Evolutionary conservation across 2,329 filamentous ascomycete species (phyloP).

Genomic region (Parascedosporium putredinis): DNA sequence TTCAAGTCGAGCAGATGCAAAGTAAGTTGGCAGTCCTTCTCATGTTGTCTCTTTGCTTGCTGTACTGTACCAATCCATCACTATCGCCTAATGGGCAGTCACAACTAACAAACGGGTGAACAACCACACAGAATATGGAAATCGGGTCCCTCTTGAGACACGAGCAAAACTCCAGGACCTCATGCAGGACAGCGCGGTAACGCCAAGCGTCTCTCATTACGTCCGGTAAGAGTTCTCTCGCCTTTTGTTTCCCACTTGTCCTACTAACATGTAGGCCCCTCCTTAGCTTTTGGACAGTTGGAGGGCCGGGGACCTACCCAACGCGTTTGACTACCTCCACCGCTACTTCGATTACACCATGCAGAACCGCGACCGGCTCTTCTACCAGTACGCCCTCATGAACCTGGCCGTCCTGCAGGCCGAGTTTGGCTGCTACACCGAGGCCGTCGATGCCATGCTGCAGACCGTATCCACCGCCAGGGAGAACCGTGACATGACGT

Average conservation of each 20-base stretch:
- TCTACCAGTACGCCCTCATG: conserved; percentile 90
- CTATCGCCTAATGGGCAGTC: background rate
- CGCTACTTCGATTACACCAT: conserved; percentile 96
- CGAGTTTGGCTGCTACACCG: conserved; percentile 83
- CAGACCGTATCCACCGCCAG: conserved; percentile 91
- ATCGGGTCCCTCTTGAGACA: conserved; percentile 65
- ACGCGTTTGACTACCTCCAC: conserved; percentile 82
- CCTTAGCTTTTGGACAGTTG: conserved; percentile 78
- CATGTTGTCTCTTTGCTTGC: no score
- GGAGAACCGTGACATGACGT: conserved; percentile 85
- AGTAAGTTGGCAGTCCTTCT: no score
- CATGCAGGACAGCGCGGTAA: conserved; percentile 53
- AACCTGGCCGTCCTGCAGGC: conserved; percentile 90
- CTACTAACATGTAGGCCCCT: background rate
- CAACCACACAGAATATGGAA: conserved; percentile 69
- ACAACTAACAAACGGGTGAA: conserved; percentile 11
- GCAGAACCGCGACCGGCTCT: conserved; percentile 69
- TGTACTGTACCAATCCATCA: no score
- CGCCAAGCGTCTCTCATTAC: conserved; percentile 67
- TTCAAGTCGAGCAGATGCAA: conserved; percentile 81
- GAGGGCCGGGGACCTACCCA: conserved; percentile 81
- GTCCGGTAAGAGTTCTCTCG: conserved; percentile 39
- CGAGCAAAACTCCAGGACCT: conserved; percentile 60
- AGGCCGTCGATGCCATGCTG: conserved; percentile 88
- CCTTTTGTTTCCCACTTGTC: background rate